Evolutionary conservation across 257 asterid species (phyloP), one percentile per base, ranked within the genome.

Genomic region (Craterostigma plantagineum): DNA sequence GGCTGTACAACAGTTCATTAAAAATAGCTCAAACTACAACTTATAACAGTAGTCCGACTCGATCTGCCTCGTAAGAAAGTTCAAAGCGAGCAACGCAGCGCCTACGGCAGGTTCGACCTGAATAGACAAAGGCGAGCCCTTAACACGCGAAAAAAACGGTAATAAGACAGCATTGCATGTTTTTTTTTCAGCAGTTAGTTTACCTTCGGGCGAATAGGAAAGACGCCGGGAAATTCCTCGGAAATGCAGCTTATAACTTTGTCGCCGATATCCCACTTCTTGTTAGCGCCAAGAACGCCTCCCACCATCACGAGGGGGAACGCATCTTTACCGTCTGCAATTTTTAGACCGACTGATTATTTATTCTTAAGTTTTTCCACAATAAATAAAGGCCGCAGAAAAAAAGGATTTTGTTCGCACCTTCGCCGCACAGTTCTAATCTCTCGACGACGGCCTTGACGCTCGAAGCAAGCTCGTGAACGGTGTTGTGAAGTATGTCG

Each of bases 291-390:
- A 43, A 85, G 93, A 51, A 86, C 92, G 23, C 97, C 97, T 18
- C 93, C 97, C 43, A 86, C 94, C 81, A 86, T 62, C 57, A 86
- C 94, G 54, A 86, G 67, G 36, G 91, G 97, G 71, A 87, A 87
- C 57, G 71, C 53, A 57, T 53, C 72, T 14, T 49, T 76, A 49
- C 76, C 82, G 64, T 73, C 97, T 86, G n/a, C n/a, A n/a, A n/a
- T n/a, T n/a, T n/a, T n/a, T n/a, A n/a, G n/a, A n/a, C n/a, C n/a
- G n/a, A n/a, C n/a, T n/a, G n/a, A n/a, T n/a, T n/a, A n/a, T n/a
- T n/a, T n/a, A 14, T 11, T 9, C 33, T 18, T 10, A n/a, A 2
- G 9, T 12, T 43, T 18, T 8, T n/a, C n/a, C n/a, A n/a, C n/a
- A n/a, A 43, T 6, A 10, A 10, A 11, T n/a, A 7, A 33, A 8